Evolutionary conservation across 2,329 filamentous ascomycete genomes (phyloP).

Genomic region (Fusarium multiceps): DNA sequence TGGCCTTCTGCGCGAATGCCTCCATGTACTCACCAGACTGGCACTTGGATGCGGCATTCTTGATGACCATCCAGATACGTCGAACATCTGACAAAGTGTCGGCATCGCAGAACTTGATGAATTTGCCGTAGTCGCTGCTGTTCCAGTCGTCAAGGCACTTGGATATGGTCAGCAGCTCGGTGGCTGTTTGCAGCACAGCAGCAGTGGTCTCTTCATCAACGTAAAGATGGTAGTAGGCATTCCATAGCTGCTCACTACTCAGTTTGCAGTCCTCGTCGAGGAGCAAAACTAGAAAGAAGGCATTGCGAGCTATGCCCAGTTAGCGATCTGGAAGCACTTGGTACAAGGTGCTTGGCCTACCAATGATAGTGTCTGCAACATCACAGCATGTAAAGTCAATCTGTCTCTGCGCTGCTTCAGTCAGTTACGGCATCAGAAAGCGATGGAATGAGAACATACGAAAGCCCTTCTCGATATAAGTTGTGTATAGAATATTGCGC

Average conservation of each 20-base stretch:
- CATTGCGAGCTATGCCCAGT: constrained; percentile 61
- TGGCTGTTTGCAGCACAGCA: constrained; percentile 55
- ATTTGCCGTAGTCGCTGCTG: constrained; percentile 55
- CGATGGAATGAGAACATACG: constrained; percentile 45
- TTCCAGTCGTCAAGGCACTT: constrained; percentile 58
- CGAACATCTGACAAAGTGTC: constrained; percentile 57
- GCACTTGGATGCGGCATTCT: constrained; percentile 29
- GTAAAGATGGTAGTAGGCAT: constrained; percentile 66
- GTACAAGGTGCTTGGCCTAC: constrained; percentile 49
- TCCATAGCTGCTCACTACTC: constrained; percentile 56
- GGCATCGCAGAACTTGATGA: constrained; percentile 61
- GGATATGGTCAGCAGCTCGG: constrained; percentile 56
- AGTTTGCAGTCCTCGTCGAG: constrained; percentile 52
- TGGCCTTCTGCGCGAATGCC: constrained; percentile 33
- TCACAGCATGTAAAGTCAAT: constrained; percentile 70
- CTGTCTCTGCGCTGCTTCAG: constrained; percentile 50
- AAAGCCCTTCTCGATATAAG: constrained; percentile 55
- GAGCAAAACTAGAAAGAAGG: constrained; percentile 63
- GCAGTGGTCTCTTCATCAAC: constrained; percentile 54
- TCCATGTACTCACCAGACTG: constrained; percentile 13
- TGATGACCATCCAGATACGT: constrained; percentile 52
- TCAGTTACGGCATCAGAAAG: constrained; percentile 35
- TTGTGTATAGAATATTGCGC: constrained; percentile 66
- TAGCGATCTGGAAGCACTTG: neutral
- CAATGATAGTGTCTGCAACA: constrained; percentile 60